Evolutionary conservation across 179 eudicot genomes (phyloP).

Genomic region (Spinacia oleracea): DNA sequence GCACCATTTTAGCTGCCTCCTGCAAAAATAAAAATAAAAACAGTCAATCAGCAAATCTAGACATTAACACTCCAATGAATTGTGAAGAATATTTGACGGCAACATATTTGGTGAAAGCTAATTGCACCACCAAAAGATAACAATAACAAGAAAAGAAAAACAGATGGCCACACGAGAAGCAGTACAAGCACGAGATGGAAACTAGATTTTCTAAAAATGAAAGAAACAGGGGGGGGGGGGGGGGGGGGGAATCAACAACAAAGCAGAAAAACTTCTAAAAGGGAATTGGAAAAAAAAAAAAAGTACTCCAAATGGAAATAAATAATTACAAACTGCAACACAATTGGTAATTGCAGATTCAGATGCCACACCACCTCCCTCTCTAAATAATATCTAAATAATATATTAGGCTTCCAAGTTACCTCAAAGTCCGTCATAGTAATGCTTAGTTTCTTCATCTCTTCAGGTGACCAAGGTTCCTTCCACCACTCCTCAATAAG

Average conservation of each 20-base stretch:
- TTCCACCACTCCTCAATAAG: slow-evolving; percentile 68
- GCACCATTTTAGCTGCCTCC: slow-evolving; percentile 79
- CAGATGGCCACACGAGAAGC: neutral
- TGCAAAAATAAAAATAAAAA: slow-evolving; percentile 28
- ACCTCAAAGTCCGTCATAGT: slow-evolving; percentile 94
- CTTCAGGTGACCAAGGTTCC: slow-evolving; percentile 67
- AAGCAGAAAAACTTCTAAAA: neutral
- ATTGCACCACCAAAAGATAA: neutral
- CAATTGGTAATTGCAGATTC: neutral
- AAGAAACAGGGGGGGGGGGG: neutral
- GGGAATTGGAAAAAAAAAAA: neutral
- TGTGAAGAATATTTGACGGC: neutral
- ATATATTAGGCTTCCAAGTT: slow-evolving; percentile 18
- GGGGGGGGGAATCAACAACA: too few relatives aligned
- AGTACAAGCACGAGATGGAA: neutral
- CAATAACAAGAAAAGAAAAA: neutral
- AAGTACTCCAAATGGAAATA: neutral
- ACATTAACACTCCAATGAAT: neutral
- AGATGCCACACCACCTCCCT: neutral
- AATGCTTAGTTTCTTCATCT: slow-evolving; percentile 61
- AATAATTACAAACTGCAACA: neutral
- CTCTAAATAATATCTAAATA: neutral
- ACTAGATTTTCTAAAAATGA: neutral
- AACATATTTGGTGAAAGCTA: neutral
- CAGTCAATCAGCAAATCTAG: neutral